phyloP scores from a whole-genome alignment of 345 rosid genomes.

The Citrus medica region DNA sequence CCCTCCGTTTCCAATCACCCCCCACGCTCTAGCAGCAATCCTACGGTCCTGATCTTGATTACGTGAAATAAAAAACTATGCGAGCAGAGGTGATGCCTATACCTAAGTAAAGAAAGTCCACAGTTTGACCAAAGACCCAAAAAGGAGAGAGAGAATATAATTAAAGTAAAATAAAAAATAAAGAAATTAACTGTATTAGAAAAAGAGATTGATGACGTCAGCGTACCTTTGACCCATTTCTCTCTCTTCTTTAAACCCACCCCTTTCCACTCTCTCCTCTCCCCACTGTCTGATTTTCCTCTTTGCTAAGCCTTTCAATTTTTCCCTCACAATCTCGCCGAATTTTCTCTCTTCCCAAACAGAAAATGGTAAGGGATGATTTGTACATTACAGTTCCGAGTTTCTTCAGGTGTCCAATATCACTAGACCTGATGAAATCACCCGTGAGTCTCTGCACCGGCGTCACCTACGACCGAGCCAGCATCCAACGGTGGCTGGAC shows the following conservation, averaged over 20 bases:
- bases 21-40: not conserved
- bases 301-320: not conserved
- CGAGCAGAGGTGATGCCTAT: constrained; percentile 9
- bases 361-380: constrained; percentile 56
- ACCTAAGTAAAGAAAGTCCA: constrained; percentile 3
- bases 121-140: constrained; percentile 42
- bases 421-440: constrained; percentile 89
- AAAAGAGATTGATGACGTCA: constrained; percentile 48
- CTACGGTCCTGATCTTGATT: constrained; percentile 26
- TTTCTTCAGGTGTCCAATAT: constrained; percentile 88
- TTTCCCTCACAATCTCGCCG: not conserved
- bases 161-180: not conserved
- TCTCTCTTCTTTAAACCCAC: constrained; percentile 47
- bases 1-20: not conserved
- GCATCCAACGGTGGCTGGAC: constrained; percentile 89
- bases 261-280: constrained; percentile 1
- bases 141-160: not conserved
- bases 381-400: constrained; percentile 69
- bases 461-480: constrained; percentile 86
- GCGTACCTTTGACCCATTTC: constrained; percentile 43
- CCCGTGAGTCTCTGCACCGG: constrained; percentile 96
- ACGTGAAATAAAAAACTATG: not conserved
- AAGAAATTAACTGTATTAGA: constrained; percentile 4
- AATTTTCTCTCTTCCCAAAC: constrained; percentile 22
- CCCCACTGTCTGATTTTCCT: not conserved